Evolutionary conservation across 139 green algal genomes (phyloP), one percentile per base, ranked within the genome.

Genomic region (Micractinium conductrix): DNA sequence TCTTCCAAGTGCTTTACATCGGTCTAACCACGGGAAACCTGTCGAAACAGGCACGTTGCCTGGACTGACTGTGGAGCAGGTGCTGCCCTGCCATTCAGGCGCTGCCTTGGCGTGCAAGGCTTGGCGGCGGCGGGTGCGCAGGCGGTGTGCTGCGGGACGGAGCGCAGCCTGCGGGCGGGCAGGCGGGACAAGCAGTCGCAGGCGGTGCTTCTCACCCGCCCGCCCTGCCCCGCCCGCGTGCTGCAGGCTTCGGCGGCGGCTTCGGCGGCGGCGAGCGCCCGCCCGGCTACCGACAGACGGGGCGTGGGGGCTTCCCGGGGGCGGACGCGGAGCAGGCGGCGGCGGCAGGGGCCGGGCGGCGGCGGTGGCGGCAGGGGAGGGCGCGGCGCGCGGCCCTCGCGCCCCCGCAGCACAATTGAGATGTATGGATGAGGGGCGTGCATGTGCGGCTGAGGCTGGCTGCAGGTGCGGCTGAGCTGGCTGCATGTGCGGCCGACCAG

Each of bases 371-470:
- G 87, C 42, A 60, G 88, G 28, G 62, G 86, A 38, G 70, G 80
- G 19, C 14, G 74, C 30, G 86, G 82, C 38, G 30, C 69, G 1
- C n/a, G 37, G 40, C 3, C 33, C 19, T 50, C 43, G 37, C 35
- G 72, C 55, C 74, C 74, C 3, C 60, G 67, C 24, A 89, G 88
- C 35, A 84, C 91, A 38, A 92, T 91, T 84, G 91, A 93, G 22
- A 84, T 86, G 40, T 93, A 89, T 78, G 87, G 88, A 10, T 93
- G 80, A 92, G 43, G 42, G 30, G n/a, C n/a, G n/a, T n/a, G n/a
- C n/a, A n/a, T n/a, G n/a, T n/a, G n/a, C n/a, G n/a, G n/a, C n/a
- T n/a, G n/a, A 33, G 2, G 8, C 28, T 26, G 8, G 4, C 4
- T 26, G 55, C 12, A 33, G 48, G 48, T 58, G 48, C 16, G 48